Base-by-base conservation (phyloP, 768 basidiomycete genomes). In the Kwoniella europaea region DNA sequence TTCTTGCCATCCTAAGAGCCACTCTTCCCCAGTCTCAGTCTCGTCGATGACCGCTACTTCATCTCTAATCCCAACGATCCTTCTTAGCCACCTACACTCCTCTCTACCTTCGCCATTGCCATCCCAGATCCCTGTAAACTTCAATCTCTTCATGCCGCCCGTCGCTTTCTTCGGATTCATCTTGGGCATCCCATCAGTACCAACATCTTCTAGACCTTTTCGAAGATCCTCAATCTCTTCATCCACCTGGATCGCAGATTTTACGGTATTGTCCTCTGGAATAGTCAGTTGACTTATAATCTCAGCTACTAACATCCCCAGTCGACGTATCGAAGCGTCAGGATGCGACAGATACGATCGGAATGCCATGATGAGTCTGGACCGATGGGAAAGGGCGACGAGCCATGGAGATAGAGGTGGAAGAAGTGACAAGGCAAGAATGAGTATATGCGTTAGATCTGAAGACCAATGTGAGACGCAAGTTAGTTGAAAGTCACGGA, bases 261-360 rank as follows among this genome's bases (percentile, higher is more conserved):
- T 15, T 15, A 44, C 62, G 43, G 27, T 22, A 24, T 50, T 29
- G 6, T 16, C 57, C 3, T 75, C 74, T 24, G 66, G 70, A 12
- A 84, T 67, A 1, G 84, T 84, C 44, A 78, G 63, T 41, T 76
- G 65, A 41, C 81, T 83, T 10, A 85, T 67, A 24, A 91, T 85
- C 83, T 99, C 96, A 0, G 92, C 96, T 0, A 89, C 89, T 43
- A 98, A 87, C 94, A 99, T 96, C 3, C 97, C 97, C 74, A 93
- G 91, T 27, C 90, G 87, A 3, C 96, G 90, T 20, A 97, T 87
- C 3, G 89, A 86, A 1, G 86, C 84, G 64, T 96, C 93, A 6
- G 90, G 84, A 82, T 96, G 93, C 0, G 86, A 86, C 56, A 99
- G 89, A 78, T 97, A 98, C 5, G 84, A 83, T 6, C 90, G 88